Conservation (phyloP, 768 basidiomycete genomes). For the Podaxis mareebaensis region DNA sequence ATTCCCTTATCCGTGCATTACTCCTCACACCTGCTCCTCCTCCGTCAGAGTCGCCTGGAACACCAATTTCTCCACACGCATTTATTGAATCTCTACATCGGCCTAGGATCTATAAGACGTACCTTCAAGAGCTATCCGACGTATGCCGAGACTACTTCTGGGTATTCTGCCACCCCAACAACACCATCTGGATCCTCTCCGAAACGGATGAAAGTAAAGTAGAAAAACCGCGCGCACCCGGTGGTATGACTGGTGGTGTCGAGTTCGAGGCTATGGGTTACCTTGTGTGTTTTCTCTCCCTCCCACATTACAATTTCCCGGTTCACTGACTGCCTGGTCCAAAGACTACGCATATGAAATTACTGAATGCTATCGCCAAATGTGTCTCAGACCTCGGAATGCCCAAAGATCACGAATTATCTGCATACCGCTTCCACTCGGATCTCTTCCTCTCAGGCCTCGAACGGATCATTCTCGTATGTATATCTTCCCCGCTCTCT, state of each 20-base stretch:
- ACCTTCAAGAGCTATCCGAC: constrained; percentile 61
- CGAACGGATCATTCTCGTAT: constrained; percentile 86
- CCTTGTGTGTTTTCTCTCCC: constrained; percentile 59
- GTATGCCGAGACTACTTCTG: constrained; percentile 93
- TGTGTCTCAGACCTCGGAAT: constrained; percentile 65
- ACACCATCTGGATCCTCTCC: constrained; percentile 83
- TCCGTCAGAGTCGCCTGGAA: constrained; percentile 32
- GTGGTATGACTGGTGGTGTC: constrained; percentile 98
- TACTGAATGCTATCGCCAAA: constrained; percentile 79
- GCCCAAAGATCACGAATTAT: constrained; percentile 68
- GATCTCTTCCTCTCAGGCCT: constrained; percentile 92
- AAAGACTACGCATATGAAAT: constrained; percentile 85
- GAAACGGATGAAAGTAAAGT: constrained; percentile 85
- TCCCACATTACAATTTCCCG: not conserved
- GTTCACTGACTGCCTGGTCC: not conserved
- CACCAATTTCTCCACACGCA: constrained; percentile 58
- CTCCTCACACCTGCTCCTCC: constrained; percentile 55
- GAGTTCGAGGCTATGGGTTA: constrained; percentile 98
- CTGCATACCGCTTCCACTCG: constrained; percentile 78
- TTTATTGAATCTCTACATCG: constrained; percentile 62
- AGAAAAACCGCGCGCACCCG: constrained; percentile 90
- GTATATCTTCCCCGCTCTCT: constrained; percentile 23
- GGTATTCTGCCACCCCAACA: constrained; percentile 96
- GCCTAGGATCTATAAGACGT: constrained; percentile 38
- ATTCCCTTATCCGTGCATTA: constrained; percentile 71